Evolutionary conservation across 2,329 filamentous ascomycete genomes (phyloP).

Genomic region (Coniochaeta pulveracea): DNA sequence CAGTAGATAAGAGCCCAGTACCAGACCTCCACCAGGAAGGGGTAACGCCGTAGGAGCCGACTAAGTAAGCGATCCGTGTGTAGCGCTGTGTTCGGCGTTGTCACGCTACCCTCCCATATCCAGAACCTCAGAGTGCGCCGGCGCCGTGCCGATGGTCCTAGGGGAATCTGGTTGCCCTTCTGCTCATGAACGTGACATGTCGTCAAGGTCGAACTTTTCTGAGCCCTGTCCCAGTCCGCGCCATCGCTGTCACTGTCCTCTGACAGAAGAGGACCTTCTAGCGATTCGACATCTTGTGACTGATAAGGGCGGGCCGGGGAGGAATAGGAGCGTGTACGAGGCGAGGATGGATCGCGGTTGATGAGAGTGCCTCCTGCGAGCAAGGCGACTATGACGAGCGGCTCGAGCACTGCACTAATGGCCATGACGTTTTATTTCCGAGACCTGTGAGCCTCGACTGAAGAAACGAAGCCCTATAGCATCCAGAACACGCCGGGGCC

Average conservation of each 20-base stretch:
- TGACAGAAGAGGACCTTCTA: constrained; percentile 4
- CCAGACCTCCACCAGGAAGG: constrained; percentile 65
- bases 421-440: too few species aligned
- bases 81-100: constrained; percentile 48
- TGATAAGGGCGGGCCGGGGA: constrained; percentile 11
- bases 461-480: too few species aligned
- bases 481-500: too few species aligned
- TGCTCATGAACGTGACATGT: constrained; percentile 1
- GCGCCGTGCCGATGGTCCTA: constrained; percentile 9
- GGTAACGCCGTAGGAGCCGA: constrained; percentile 53
- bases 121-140: constrained; percentile 22
- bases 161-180: constrained; percentile 7
- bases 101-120: constrained; percentile 32
- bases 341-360: constrained; percentile 47
- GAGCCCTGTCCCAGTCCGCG: constrained; percentile 7
- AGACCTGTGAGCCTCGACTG: too few species aligned
- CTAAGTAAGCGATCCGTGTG: constrained; percentile 51
- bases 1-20: constrained; percentile 71
- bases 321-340: constrained; percentile 10
- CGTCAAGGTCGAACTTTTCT: constrained; percentile 14
- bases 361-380: constrained; percentile 51
- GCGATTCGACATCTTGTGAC: constrained; percentile 12
- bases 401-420: constrained; percentile 46
- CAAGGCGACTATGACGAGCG: constrained; percentile 47
- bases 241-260: constrained; percentile 7